Conservation (phyloP, 2,329 filamentous ascomycete species). For the Tolypocladium tropicale region DNA sequence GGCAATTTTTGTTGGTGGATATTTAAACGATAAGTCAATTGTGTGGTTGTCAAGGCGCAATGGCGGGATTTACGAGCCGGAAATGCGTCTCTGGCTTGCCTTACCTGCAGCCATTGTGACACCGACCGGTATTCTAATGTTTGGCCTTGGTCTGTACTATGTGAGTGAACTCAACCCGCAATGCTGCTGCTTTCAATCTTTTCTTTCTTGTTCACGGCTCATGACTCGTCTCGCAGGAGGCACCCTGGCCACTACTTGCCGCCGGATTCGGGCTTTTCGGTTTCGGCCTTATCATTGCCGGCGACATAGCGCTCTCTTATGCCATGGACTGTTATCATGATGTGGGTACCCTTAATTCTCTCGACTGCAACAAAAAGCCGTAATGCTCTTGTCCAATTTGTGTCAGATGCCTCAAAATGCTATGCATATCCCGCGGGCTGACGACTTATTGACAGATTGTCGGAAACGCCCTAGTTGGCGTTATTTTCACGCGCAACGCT, state of each 20-base stretch:
- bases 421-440: background rate
- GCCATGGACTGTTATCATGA: slow-evolving; percentile 25
- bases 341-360: slow-evolving; percentile 10
- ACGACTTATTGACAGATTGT: slow-evolving; percentile 8
- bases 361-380: background rate
- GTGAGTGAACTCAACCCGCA: too few relatives aligned
- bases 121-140: slow-evolving; percentile 23
- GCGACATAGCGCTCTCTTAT: slow-evolving; percentile 21
- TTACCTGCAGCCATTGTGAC: slow-evolving; percentile 16
- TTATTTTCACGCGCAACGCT: slow-evolving; percentile 13
- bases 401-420: too few relatives aligned
- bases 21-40: slow-evolving; percentile 26
- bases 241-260: slow-evolving; percentile 27
- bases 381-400: background rate
- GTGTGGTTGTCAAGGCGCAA: slow-evolving; percentile 24
- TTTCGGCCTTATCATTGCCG: slow-evolving; percentile 23
- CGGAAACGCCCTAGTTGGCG: slow-evolving; percentile 12
- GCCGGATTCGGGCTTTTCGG: slow-evolving; percentile 24
- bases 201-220: too few relatives aligned
- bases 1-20: slow-evolving; percentile 23
- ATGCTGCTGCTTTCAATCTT: too few relatives aligned
- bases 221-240: slow-evolving; percentile 12
- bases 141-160: slow-evolving; percentile 19
- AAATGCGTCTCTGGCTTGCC: slow-evolving; percentile 26
- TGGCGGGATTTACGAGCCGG: slow-evolving; percentile 29